A percentile compares a stretch with the other conserved stretches of the same genome.
phyloP scores from a whole-genome alignment of 2,329 filamentous ascomycete species.

The Fusarium siculi region DNA sequence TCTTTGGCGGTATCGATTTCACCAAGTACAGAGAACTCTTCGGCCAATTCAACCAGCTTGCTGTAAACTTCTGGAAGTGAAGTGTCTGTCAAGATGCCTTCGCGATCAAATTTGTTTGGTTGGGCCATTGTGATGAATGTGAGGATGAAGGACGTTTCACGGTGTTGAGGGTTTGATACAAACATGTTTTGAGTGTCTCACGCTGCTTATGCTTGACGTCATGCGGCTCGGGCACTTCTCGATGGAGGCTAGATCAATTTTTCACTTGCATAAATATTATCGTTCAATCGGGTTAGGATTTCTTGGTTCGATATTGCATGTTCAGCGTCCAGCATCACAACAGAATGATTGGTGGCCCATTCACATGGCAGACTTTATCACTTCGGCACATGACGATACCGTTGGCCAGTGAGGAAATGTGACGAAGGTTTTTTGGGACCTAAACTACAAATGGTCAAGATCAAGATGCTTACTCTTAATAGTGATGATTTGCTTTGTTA shows the following conservation, averaged over 20 bases:
- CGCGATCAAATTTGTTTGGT: conserved; percentile 15
- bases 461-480: no score
- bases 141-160: background rate
- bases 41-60: conserved; percentile 15
- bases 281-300: background rate
- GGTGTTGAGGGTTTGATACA: background rate
- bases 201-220: conserved; percentile 10
- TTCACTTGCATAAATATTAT: background rate
- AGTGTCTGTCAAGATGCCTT: conserved; percentile 7
- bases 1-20: conserved; percentile 15
- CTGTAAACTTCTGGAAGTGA: conserved; percentile 17
- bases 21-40: conserved; percentile 35
- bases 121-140: background rate
- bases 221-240: background rate
- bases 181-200: background rate
- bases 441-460: rapidly evolving
- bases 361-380: background rate
- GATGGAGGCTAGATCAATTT: background rate
- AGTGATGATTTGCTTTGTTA: no score
- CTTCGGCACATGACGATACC: background rate
- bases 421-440: no score
- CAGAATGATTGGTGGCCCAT: background rate
- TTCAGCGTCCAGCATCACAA: background rate
- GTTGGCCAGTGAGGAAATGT: background rate
- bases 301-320: background rate